Base-by-base conservation (phyloP, 2,329 filamentous ascomycete species). In the Nothophaeocryptopus gaeumannii region DNA sequence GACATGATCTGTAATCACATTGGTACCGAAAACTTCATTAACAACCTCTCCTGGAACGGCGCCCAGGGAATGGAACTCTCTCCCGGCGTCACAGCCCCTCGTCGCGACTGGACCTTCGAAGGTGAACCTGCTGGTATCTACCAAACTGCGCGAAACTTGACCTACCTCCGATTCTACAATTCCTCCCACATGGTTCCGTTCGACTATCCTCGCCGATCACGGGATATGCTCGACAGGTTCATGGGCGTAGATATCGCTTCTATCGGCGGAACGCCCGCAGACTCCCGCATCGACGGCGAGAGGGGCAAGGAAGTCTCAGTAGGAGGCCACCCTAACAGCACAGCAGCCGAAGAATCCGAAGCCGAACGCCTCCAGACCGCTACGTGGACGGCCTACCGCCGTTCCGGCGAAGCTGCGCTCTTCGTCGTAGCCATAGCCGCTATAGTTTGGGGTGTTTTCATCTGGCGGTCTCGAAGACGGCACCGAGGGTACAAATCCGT, bases 161-260 rank as follows among this genome's bases (percentile, higher is more conserved):
- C 93, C 1, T 99, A 99, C 66, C 85, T 99, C 30, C 78, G 95
- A 35, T 96, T 97, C 72, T 89, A 95, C 76, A 95, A 99, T 69
- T 84, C 89, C 12, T 95, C 88, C 42, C 93, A 99, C 71, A 99
- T 99, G 93, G 93, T 99, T 1, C 95, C 93, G 1, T 97, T 93
- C 65, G 92, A 99, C 70, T 88, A 87, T 62, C 85, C 92, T 1
- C 84, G 89, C 40, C 85, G 90, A 53, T 87, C 85, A 14, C 83
- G 92, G 54, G 93, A 97, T 68, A 99, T 99, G 93, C 83, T 99
- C 12, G 92, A 99, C 70, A 87, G 93, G 35, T 96, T 99, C 73
- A 89, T 97, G 80, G 82, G 83, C 41, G 89, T 99, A 35, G 90
- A 97, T 66, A 95, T 97, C 58, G 86, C 82, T 61, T 86, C 81